Conservation (phyloP, 2,329 filamentous ascomycete species). For the Talaromyces rugulosus region DNA sequence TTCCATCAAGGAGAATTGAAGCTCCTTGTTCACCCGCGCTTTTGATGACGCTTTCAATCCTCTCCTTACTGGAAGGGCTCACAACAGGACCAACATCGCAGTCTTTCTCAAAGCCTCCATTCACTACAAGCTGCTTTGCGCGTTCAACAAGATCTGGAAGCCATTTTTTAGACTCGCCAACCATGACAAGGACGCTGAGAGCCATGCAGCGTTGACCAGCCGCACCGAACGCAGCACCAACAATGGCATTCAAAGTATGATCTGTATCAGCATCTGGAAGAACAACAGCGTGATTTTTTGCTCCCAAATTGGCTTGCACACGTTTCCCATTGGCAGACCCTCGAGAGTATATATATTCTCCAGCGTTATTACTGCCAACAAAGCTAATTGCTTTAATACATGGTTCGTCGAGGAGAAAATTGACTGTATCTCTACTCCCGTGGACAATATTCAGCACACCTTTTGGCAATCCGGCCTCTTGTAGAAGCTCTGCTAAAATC, state of each 20-base stretch:
- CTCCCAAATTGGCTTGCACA: constrained; percentile 65
- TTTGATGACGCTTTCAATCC: constrained; percentile 29
- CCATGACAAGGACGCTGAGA: constrained; percentile 60
- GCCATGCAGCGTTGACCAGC: constrained; percentile 69
- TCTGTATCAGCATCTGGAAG: constrained; percentile 65
- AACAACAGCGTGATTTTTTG: constrained; percentile 66
- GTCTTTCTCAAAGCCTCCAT: constrained; percentile 60
- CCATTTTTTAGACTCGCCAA: constrained; percentile 64
- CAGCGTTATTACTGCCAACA: constrained; percentile 64
- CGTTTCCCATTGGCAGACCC: constrained; percentile 68
- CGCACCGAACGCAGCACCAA: constrained; percentile 64
- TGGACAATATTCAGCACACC: constrained; percentile 66
- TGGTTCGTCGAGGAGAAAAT: constrained; percentile 66
- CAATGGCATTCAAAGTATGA: constrained; percentile 51
- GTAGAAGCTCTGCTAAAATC: constrained; percentile 61
- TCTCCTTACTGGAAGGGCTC: constrained; percentile 59
- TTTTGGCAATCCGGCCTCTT: constrained; percentile 61
- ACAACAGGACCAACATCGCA: constrained; percentile 53
- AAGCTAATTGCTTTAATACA: constrained; percentile 61
- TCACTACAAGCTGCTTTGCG: constrained; percentile 57
- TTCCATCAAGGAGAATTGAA: constrained; percentile 59
- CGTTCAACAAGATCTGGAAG: constrained; percentile 59
- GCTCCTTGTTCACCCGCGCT: constrained; percentile 61
- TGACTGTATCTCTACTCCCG: constrained; percentile 60
- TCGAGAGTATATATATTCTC: constrained; percentile 64